Evolutionary conservation across 768 basidiomycete species (phyloP).

Genomic region (Lactarius psammicola): DNA sequence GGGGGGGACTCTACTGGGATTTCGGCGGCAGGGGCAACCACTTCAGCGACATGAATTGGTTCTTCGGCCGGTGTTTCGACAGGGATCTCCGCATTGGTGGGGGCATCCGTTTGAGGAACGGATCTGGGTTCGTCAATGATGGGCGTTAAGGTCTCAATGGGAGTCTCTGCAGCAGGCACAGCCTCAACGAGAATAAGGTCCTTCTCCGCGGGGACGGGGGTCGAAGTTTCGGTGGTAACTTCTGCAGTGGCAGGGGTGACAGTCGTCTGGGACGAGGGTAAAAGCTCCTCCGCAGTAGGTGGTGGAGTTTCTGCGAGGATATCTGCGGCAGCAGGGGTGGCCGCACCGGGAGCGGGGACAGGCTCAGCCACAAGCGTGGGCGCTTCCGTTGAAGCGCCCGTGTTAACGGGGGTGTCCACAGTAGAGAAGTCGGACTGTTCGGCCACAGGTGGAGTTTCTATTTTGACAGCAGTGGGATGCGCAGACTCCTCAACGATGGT

Average conservation of each 20-base stretch:
- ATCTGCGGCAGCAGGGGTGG: not conserved
- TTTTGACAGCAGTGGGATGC: not conserved
- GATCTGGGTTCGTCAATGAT: not conserved
- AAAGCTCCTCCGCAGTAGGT: not conserved
- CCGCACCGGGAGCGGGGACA: not conserved
- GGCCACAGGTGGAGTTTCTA: not conserved
- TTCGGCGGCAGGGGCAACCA: not conserved
- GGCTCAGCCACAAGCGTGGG: not conserved
- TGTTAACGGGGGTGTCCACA: not conserved
- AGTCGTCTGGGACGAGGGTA: not conserved
- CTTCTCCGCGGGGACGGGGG: not conserved
- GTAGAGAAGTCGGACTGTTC: not conserved
- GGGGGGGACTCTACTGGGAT: not conserved
- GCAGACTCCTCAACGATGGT: slow-evolving; percentile 10
- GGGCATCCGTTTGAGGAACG: not conserved
- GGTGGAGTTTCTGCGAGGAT: not conserved
- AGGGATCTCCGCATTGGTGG: not conserved
- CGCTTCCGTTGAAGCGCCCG: not conserved
- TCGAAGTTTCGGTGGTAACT: not conserved
- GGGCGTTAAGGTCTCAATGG: not conserved
- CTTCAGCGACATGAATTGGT: not conserved
- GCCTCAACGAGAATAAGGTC: not conserved
- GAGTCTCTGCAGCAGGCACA: not conserved
- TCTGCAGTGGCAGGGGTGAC: not conserved
- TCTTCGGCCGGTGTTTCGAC: not conserved